phyloP scores from a whole-genome alignment of 345 rosid genomes.

The Lenwebbia sp. region DNA sequence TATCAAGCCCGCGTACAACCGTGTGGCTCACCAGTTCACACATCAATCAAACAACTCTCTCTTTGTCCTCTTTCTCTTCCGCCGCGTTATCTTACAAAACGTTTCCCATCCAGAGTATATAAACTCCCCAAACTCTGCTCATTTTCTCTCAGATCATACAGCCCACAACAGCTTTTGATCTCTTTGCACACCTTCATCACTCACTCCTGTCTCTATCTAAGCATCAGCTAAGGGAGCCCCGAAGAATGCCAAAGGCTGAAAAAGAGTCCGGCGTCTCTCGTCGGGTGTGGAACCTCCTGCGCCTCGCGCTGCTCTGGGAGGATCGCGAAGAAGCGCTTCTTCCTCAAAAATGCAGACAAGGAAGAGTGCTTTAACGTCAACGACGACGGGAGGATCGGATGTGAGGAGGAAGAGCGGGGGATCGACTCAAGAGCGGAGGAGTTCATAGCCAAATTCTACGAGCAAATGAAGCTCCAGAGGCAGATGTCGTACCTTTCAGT shows the following conservation, averaged over 20 bases:
- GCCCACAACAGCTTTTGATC: background rate
- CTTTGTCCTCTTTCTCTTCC: background rate
- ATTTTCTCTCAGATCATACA: background rate
- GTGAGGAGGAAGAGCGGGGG: conserved; percentile 23
- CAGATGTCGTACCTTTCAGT: conserved; percentile 52
- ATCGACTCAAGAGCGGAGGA: conserved; percentile 77
- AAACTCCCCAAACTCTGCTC: background rate
- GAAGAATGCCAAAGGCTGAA: background rate
- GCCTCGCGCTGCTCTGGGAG: conserved; percentile 51
- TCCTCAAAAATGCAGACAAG: conserved; percentile 1
- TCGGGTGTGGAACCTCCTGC: conserved; percentile 48
- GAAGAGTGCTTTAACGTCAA: background rate
- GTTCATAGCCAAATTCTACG: conserved; percentile 68
- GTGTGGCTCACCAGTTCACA: background rate
- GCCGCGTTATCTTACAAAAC: background rate
- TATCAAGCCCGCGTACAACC: background rate
- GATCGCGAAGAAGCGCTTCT: conserved; percentile 6
- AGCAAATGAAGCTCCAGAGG: conserved; percentile 74
- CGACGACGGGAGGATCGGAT: background rate
- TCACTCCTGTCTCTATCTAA: background rate
- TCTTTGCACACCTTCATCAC: background rate
- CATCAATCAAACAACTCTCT: background rate
- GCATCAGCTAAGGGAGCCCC: background rate
- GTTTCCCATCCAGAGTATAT: background rate
- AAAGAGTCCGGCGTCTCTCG: background rate